These are phyloP conservation scores for Teratosphaeria zuluensis DNA, from an alignment of 2,329 filamentous ascomycete genomes.

Conservation along the genomic window DNA sequence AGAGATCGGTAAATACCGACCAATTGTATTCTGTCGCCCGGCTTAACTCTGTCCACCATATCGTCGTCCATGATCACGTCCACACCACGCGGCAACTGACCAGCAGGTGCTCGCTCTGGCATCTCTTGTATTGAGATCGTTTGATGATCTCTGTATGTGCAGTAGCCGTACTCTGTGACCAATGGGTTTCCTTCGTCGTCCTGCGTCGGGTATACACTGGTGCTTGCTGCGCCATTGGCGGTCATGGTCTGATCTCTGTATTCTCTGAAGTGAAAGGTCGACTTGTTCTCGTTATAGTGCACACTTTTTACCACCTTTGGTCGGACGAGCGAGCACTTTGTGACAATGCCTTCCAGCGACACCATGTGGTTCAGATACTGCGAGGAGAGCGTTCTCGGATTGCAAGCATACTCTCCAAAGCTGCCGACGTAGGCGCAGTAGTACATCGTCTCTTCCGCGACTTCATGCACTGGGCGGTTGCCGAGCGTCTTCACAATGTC, in stretches of 20 bases:
- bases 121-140: slow-evolving; percentile 98
- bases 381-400: slow-evolving; percentile 83
- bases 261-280: slow-evolving; percentile 78
- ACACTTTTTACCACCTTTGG: slow-evolving; percentile 98
- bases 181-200: slow-evolving; percentile 90
- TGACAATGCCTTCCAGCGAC: slow-evolving; percentile 93
- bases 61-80: slow-evolving; percentile 97
- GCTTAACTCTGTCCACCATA: slow-evolving; percentile 87
- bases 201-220: slow-evolving; percentile 87
- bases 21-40: slow-evolving; percentile 88
- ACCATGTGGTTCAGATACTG: slow-evolving; percentile 92
- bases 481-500: slow-evolving; percentile 74
- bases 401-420: slow-evolving; percentile 91
- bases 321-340: slow-evolving; percentile 85
- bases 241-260: slow-evolving; percentile 98
- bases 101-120: slow-evolving; percentile 91
- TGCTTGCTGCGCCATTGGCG: slow-evolving; percentile 70
- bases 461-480: slow-evolving; percentile 65
- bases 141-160: slow-evolving; percentile 91
- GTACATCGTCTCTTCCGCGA: slow-evolving; percentile 67
- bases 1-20: slow-evolving; percentile 94
- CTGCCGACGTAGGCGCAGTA: slow-evolving; percentile 97
- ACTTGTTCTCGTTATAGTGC: slow-evolving; percentile 82
- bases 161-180: slow-evolving; percentile 91
- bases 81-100: slow-evolving; percentile 87